Base-by-base conservation (phyloP, 306 rosid species). In the Cucurbita ficifolia region DNA sequence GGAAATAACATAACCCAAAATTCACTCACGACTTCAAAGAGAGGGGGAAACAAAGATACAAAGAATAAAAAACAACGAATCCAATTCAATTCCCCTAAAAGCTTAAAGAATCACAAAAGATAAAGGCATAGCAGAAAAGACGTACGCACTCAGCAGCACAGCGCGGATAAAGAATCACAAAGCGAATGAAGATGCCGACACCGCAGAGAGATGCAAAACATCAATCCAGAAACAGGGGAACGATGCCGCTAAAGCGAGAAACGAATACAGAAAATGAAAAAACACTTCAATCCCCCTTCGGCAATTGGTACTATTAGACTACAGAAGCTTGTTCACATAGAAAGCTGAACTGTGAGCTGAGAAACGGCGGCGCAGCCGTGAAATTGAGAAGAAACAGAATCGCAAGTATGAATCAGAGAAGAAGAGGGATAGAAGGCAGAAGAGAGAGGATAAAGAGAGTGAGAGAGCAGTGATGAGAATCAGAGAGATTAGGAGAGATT, bases 361-460 rank as follows among this genome's bases (percentile, higher is more conserved):
- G 33, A 83, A 81, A 84, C 84, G 61, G 78, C 55, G 53, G 11
- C 79, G 81, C 76, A 70, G 84, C 68, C 86, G 92, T 85, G 82
- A 81, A 88, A 86, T 82, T 84, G 73, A 70, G 83, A 81, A 81
- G 73, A 83, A 83, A 78, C 6, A 12, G 4, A 89, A 93, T 84
- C 88, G 77, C 38, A 76, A 82, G 83, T 89, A 94, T 45, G 21
- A 67, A 67, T 87, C 77, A 83, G 89, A 21, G 60, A 64, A 59
- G 18, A 33, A n/a, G 36, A 8, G 40, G 4, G 69, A n/a, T 8
- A 35, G 22, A 58, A 2, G 0, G 18, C 64, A 35, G 65, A 33
- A 67, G 33, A 80, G 60, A 38, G 53, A 42, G 35, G 13, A 75
- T 72, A 18, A 52, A 7, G 57, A 19, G 35, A 57, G 58, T 22